Conservation (phyloP, 768 basidiomycete genomes). For the Rhodotorula diobovata region DNA sequence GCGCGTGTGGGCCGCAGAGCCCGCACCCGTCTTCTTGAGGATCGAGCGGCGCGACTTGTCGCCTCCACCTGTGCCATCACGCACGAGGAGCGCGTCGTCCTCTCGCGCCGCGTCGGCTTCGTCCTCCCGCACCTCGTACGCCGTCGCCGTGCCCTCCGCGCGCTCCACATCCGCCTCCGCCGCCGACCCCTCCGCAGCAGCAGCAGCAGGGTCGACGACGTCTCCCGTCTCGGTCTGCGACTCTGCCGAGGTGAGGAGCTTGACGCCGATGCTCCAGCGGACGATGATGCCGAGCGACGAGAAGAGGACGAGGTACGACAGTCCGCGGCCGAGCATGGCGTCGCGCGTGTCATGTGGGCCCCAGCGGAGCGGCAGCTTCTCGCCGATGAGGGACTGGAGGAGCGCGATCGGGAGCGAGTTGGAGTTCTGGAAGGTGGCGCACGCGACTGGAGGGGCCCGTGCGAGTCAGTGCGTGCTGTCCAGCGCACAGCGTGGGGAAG, state of each 20-base stretch:
- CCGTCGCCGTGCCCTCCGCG: not conserved
- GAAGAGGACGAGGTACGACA: constrained; percentile 85
- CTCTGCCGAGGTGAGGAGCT: constrained; percentile 66
- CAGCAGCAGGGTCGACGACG: constrained; percentile 6
- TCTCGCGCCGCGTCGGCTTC: constrained; percentile 30
- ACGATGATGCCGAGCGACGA: constrained; percentile 73
- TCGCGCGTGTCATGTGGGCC: constrained; percentile 61
- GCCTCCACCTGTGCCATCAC: not conserved
- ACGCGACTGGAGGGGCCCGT: constrained; percentile 35
- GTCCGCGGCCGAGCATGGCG: constrained; percentile 83
- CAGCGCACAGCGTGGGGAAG: not conserved
- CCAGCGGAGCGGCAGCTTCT: constrained; percentile 42
- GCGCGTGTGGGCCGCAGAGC: not conserved
- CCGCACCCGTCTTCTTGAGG: constrained; percentile 10
- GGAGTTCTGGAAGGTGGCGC: constrained; percentile 61
- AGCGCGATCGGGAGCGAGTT: constrained; percentile 93
- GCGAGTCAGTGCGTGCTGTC: not conserved
- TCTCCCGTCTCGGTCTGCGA: not conserved
- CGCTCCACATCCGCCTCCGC: not conserved
- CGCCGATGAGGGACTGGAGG: constrained; percentile 52
- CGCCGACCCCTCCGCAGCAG: not conserved
- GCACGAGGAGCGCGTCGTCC: not conserved
- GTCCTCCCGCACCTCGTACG: constrained; percentile 36
- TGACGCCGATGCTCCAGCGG: constrained; percentile 91
- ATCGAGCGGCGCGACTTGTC: constrained; percentile 13